These are phyloP conservation scores for Ophiostoma sp. DNA, from an alignment of 2,329 filamentous ascomycete genomes.

Conservation along the genomic window DNA sequence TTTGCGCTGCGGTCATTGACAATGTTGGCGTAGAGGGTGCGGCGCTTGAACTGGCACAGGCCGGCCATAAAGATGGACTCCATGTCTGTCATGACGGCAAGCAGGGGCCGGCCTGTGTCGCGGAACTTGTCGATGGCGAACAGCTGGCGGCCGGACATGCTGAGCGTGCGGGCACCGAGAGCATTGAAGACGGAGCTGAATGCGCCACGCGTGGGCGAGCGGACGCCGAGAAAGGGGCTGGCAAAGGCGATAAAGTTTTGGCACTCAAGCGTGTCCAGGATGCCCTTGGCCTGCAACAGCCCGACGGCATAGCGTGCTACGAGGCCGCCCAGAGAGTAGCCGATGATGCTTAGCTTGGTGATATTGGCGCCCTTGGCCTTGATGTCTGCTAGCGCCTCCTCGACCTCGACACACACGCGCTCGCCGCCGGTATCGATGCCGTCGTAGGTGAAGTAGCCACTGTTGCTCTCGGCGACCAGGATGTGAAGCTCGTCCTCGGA, in stretches of 20 bases:
- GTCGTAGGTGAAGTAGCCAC: conserved; percentile 66
- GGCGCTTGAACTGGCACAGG: conserved; percentile 68
- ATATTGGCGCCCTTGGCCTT: conserved; percentile 63
- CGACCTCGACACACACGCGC: conserved; percentile 61
- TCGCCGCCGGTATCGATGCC: conserved; percentile 64
- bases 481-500: conserved; percentile 62
- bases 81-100: conserved; percentile 76
- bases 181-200: conserved; percentile 70
- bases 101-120: conserved; percentile 71
- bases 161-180: conserved; percentile 75
- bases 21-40: conserved; percentile 78
- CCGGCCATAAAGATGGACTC: conserved; percentile 80
- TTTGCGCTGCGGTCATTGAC: conserved; percentile 77
- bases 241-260: conserved; percentile 94
- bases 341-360: conserved; percentile 76
- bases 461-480: conserved; percentile 66
- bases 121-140: conserved; percentile 84
- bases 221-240: conserved; percentile 73
- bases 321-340: conserved; percentile 85
- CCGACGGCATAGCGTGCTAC: conserved; percentile 83
- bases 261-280: conserved; percentile 73
- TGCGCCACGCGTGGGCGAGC: conserved; percentile 60
- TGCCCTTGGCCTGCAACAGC: conserved; percentile 71
- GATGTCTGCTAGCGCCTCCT: conserved; percentile 51
- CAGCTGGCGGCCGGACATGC: conserved; percentile 77